Evolutionary conservation across 129 eudicot genomes (phyloP), one percentile per base, ranked within the genome.

Genomic region (Tagetes erecta): DNA sequence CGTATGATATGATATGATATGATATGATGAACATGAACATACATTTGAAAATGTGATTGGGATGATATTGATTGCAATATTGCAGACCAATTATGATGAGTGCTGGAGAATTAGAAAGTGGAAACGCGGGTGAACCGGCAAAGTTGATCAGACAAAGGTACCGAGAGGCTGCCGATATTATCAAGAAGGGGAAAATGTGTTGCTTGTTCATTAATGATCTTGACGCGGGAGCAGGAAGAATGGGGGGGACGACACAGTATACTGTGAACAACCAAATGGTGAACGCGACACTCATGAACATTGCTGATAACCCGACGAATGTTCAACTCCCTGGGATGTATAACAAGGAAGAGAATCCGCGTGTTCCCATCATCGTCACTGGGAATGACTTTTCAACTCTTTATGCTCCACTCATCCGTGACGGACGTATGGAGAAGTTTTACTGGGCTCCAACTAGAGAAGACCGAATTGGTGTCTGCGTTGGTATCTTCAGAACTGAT

Each of bases 401-500:
- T 75, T 94, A 94, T 51, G 98, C 97, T 36, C 98, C 98, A 14
- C 96, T 94, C 55, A 94, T 94, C 80, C 98, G 97, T 88, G 98
- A 93, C 63, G 97, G 98, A 30, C 97, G 99, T 87, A 94, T 94
- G 97, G 97, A 94, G 87, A 94, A 91, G 49, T 94, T 94, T 83
- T 94, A 90, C 89, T 94, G 98, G 98, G 97, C 98, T 8, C 98
- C 98, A 1, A 94, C 98, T 14, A 85, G 97, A 53, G 98, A 94
- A 70, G 98, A 90, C 81, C 87, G 97, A 5, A 88, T 94, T 34
- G 98, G 98, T 41, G 97, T 94, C 36, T 90, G 96, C 78, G 51
- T 51, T 3, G 98, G 98, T 49, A 94, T 94, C 68, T 94, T 94
- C 80, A 73, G 84, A 8, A 68, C 87, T 2, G 98, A 91, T 64